Base-by-base conservation (phyloP, 1,284 basidiomycete genomes). In the Coniophora puteana region DNA sequence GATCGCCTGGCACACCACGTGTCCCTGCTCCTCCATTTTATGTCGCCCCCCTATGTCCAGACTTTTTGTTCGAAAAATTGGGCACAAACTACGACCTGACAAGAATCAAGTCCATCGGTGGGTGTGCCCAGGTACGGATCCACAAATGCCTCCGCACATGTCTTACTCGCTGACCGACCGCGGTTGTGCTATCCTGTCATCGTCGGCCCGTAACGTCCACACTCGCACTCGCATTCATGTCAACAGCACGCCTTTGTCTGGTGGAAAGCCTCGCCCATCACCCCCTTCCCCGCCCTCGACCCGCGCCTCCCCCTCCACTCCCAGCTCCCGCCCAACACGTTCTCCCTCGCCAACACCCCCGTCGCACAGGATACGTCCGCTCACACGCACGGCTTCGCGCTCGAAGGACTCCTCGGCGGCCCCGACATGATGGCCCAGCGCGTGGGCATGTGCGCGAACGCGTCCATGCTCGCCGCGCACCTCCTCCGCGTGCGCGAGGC, bases 321-420 rank as follows among this genome's bases (percentile, higher is more conserved):
- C 1, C 86, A 87, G 52, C 80, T 89, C 43, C 70, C 76, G 1
- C 64, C 78, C 0, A 73, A 74, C n/a, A 72, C 75, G 0, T 86
- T 89, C 52, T 80, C 84, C 8, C 59, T 89, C 4, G 76, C 83
- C n/a, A 85, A 87, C 49, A 79, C 83, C 11, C 83, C 85, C 4
- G 78, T 82, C 12, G 71, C 83, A 2, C 82, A 84, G 57, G 87
- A 89, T 50, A 87, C 83, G 0, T 87, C 85, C 1, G 81, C 86
- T 3, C 78, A 87, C 45, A 76, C 81, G 0, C 84, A 89, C 63
- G 83, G 83, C 0, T 66, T 86, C 14, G 75, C 76, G 1, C 76
- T 89, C 27, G 83, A 89, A 54, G 71, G 76, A 1, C 74, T 83
- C 4, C 73, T 89, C 3, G 86, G 86, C 3, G 86, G 86, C 0